A percentile compares a stretch with the other conserved stretches of the same genome.
Evolutionary conservation across 2,329 filamentous ascomycete species (phyloP).

Genomic region (Trichothecium sympodiale): DNA sequence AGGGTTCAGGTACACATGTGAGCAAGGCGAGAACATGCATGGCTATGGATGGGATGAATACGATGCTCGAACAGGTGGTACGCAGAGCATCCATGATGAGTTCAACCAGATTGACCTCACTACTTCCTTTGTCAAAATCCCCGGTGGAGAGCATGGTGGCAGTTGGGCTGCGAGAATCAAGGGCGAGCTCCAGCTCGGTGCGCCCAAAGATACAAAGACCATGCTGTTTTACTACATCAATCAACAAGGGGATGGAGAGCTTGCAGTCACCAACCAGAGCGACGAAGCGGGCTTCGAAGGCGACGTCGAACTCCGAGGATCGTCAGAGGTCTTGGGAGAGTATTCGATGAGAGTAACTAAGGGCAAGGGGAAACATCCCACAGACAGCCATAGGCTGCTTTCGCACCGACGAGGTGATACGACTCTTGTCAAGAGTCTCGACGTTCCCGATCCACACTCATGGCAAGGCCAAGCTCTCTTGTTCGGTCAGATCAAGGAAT

Average conservation of each 20-base stretch:
- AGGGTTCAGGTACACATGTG: conserved; percentile 90
- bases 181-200: conserved; percentile 64
- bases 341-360: conserved; percentile 71
- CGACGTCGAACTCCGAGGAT: conserved; percentile 61
- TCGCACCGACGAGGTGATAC: conserved; percentile 61
- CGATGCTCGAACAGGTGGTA: conserved; percentile 76
- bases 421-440: conserved; percentile 64
- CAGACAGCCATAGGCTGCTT: conserved; percentile 55
- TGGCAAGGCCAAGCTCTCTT: conserved; percentile 71
- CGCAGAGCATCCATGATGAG: conserved; percentile 83
- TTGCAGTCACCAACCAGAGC: conserved; percentile 47
- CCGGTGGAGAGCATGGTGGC: conserved; percentile 73
- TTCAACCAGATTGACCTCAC: conserved; percentile 83
- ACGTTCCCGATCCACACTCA: conserved; percentile 53
- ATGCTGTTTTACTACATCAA: conserved; percentile 73
- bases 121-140: conserved; percentile 87
- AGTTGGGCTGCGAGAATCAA: conserved; percentile 88
- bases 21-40: conserved; percentile 86
- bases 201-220: conserved; percentile 55
- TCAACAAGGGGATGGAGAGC: conserved; percentile 60
- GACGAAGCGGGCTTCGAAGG: conserved; percentile 35
- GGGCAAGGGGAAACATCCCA: conserved; percentile 50
- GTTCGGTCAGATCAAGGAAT: conserved; percentile 41
- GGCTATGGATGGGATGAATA: conserved; percentile 99
- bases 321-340: conserved; percentile 60